These are phyloP conservation scores for Suhomyces faveliae DNA, from an alignment of 805 yeast genomes.

Conservation along the genomic window DNA sequence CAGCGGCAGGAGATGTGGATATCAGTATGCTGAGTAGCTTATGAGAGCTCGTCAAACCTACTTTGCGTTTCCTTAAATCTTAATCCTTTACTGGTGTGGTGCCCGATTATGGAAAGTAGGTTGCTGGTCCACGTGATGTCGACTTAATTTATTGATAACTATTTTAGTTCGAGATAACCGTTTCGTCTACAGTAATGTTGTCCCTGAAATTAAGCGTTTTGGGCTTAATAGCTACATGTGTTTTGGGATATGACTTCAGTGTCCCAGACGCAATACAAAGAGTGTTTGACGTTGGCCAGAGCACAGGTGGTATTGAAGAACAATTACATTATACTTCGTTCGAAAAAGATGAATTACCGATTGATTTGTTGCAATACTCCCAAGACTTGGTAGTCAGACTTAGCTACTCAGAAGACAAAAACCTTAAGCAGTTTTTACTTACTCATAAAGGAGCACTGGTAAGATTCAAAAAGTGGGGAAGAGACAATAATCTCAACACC, in stretches of 20 bases:
- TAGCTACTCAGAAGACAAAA: constrained; percentile 21
- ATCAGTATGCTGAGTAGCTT: too few relatives aligned
- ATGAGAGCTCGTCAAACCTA: too few relatives aligned
- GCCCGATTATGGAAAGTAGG: not conserved
- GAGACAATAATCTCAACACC: constrained; percentile 35
- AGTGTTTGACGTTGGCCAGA: not conserved
- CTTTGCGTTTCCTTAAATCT: too few relatives aligned
- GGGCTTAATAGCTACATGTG: not conserved
- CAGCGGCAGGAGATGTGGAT: too few relatives aligned
- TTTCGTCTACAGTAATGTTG: not conserved
- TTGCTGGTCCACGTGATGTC: not conserved
- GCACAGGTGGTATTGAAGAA: not conserved
- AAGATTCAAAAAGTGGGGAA: constrained; percentile 48
- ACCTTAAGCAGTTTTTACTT: constrained; percentile 19
- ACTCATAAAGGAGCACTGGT: constrained; percentile 5
- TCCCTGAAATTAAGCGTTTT: not conserved
- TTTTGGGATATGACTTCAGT: not conserved
- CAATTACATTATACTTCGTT: constrained; percentile 32
- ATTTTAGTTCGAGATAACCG: not conserved
- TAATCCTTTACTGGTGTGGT: too few relatives aligned
- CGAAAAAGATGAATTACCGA: constrained; percentile 30
- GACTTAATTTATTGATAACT: not conserved
- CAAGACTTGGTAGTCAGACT: constrained; percentile 48
- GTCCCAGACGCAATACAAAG: not conserved
- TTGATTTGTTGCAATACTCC: constrained; percentile 40